A percentile compares a stretch with the other conserved stretches of the same genome.
phyloP scores from a whole-genome alignment of 305 asterid species.

The Nicotiana rustica region DNA sequence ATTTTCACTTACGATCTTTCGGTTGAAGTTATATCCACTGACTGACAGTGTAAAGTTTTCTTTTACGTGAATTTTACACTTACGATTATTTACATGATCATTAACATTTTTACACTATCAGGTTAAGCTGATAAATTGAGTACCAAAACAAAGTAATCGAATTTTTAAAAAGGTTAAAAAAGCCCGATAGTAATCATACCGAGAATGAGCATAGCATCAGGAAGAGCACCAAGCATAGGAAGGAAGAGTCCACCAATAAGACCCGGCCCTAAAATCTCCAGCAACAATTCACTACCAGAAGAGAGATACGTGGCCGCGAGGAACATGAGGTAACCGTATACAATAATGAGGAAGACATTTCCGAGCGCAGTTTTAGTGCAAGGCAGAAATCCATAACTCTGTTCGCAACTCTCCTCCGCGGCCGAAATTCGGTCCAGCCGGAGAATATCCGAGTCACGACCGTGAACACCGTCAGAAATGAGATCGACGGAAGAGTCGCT shows the following conservation, averaged over 20 bases:
- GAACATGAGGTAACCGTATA: slow-evolving; percentile 87
- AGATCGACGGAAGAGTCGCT: slow-evolving; percentile 51
- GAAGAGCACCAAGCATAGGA: slow-evolving; percentile 95
- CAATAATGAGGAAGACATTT: slow-evolving; percentile 65
- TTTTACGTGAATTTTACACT: too few species aligned
- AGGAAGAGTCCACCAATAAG: slow-evolving; percentile 91
- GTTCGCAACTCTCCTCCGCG: slow-evolving; percentile 77
- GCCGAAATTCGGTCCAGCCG: slow-evolving; percentile 52
- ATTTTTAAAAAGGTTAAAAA: not conserved
- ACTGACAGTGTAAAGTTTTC: too few species aligned
- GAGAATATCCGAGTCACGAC: slow-evolving; percentile 24
- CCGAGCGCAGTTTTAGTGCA: slow-evolving; percentile 86
- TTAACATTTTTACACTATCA: too few species aligned
- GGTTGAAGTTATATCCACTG: too few species aligned
- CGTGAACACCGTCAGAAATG: slow-evolving; percentile 57
- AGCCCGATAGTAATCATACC: slow-evolving; percentile 51
- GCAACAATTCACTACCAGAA: slow-evolving; percentile 87
- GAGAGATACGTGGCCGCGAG: slow-evolving; percentile 87
- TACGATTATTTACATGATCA: too few species aligned
- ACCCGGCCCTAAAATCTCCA: slow-evolving; percentile 94
- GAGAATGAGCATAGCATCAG: slow-evolving; percentile 94
- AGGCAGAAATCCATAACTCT: slow-evolving; percentile 91
- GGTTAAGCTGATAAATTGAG: not conserved
- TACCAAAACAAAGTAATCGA: not conserved
- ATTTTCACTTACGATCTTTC: too few species aligned